Evolutionary conservation across 352 stramenopile species (phyloP).

Genomic region (Phytophthora pini): DNA sequence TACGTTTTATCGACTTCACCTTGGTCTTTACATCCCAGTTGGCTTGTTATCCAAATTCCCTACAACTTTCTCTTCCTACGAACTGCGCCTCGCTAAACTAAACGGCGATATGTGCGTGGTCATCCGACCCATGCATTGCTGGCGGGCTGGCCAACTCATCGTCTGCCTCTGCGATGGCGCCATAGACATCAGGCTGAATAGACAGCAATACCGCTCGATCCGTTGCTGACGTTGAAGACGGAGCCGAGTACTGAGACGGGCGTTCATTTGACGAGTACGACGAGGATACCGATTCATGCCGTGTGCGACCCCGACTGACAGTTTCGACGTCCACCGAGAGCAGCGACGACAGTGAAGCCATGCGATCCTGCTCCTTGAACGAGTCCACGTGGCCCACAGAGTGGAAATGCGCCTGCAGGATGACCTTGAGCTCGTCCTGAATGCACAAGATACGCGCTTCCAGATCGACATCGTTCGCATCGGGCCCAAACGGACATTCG

Average conservation of each 20-base stretch:
- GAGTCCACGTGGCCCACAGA: slow-evolving; percentile 45
- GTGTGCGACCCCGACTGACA: slow-evolving; percentile 30
- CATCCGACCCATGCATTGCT: slow-evolving; percentile 33
- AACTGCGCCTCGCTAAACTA: slow-evolving; percentile 22
- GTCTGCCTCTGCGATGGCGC: slow-evolving; percentile 42
- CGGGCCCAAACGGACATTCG: slow-evolving; percentile 53
- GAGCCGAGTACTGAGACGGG: slow-evolving; percentile 35
- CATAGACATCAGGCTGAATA: slow-evolving; percentile 41
- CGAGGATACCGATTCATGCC: slow-evolving; percentile 48
- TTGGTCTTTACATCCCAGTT: slow-evolving; percentile 11
- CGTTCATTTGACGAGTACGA: slow-evolving; percentile 57
- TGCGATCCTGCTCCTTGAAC: slow-evolving; percentile 52
- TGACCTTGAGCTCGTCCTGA: slow-evolving; percentile 64
- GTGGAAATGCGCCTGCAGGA: slow-evolving; percentile 58
- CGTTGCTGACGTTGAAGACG: slow-evolving; percentile 43
- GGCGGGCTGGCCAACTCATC: slow-evolving; percentile 42
- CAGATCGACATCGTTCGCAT: slow-evolving; percentile 50
- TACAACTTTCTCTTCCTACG: slow-evolving; percentile 22
- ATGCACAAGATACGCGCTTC: slow-evolving; percentile 54
- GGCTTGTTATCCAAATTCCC: slow-evolving; percentile 4
- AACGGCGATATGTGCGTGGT: slow-evolving; percentile 41
- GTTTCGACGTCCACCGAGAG: slow-evolving; percentile 45
- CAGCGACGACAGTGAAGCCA: slow-evolving; percentile 55
- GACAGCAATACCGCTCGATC: slow-evolving; percentile 48
- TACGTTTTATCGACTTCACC: slow-evolving; percentile 23